Evolutionary conservation across 2,329 filamentous ascomycete genomes (phyloP).

Genomic region (Aaosphaeria arxii): DNA sequence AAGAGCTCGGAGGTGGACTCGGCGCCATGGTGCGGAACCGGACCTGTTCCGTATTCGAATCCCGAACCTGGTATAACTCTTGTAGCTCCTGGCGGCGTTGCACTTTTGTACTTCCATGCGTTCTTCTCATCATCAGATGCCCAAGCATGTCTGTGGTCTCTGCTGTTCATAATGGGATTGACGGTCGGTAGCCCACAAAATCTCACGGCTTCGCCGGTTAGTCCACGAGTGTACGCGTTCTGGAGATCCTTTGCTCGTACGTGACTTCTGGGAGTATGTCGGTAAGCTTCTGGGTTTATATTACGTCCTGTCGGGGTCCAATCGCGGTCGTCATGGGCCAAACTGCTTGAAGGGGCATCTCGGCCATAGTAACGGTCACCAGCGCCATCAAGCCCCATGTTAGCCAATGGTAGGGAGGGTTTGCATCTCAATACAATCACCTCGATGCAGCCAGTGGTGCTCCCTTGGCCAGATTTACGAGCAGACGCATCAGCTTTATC

Average conservation of each 20-base stretch:
- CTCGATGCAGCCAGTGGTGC: constrained; percentile 47
- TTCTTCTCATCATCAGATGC: no score
- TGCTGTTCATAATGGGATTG: no score
- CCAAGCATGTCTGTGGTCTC: no score
- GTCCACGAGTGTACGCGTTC: no score
- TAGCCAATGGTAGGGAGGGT: constrained; percentile 12
- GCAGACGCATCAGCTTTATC: constrained; percentile 33
- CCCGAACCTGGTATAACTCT: not conserved
- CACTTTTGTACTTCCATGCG: no score
- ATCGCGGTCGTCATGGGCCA: not conserved
- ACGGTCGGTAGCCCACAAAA: no score
- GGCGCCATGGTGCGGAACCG: not conserved
- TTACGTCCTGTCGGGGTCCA: not conserved
- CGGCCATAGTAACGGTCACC: not conserved
- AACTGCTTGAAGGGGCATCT: not conserved
- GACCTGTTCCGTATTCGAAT: not conserved
- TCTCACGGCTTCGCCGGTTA: no score
- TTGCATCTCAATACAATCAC: constrained; percentile 47
- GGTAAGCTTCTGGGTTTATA: no score
- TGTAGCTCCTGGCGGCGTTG: no score
- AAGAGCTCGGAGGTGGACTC: not conserved
- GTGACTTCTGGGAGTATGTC: no score
- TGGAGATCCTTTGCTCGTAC: no score
- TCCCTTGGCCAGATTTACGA: constrained; percentile 18
- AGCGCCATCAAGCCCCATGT: not conserved